Evolutionary conservation across 2,329 filamentous ascomycete genomes (phyloP), one percentile per base, ranked within the genome.

Genomic region (Ilyonectria robusta): DNA sequence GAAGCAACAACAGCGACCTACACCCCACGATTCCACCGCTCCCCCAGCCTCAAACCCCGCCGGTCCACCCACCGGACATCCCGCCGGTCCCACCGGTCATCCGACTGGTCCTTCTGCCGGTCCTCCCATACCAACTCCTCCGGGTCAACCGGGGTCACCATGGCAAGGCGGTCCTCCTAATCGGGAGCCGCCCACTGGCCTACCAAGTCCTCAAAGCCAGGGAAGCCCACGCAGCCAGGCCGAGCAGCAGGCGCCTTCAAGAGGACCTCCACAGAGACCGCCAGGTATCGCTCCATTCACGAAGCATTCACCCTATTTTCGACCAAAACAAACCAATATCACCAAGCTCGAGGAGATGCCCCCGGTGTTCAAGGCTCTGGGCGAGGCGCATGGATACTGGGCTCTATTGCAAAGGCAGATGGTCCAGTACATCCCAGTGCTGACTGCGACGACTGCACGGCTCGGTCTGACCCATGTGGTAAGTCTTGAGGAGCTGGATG

Each of bases 331-430:
- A 37, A 73, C 76, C 2, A 69, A 67, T 13, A 77, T 82, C 29
- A 78, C 68, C 0, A 75, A 72, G 0, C 70, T 82, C 5, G 75
- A 78, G 6, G 72, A 78, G 2, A 75, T 82, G 73, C 81, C 81
- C 0, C 59, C 59, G 0, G 60, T 65, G 6, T 83, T 83, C 48
- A 54, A 48, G 7, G 68, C 77, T 6, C 69, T 80, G n/a, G 76
- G 79, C 9, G 80, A 83, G 21, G 79, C 79, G 4, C 74, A 78
- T 6, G 77, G 77, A 2, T 83, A 83, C 66, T 83, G 81, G 81
- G 75, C 69, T 3, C 63, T 82, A 15, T 72, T 81, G 23, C 81
- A 83, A 64, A 75, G 76, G 7, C 75, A 79, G 40, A 78, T 81
- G 74, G 80, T 83, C 0, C 76, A 78, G 46, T 75, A 79, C 48